Evolutionary conservation across 2,329 filamentous ascomycete genomes (phyloP).

Genomic region (Sclerotinia glacialis): DNA sequence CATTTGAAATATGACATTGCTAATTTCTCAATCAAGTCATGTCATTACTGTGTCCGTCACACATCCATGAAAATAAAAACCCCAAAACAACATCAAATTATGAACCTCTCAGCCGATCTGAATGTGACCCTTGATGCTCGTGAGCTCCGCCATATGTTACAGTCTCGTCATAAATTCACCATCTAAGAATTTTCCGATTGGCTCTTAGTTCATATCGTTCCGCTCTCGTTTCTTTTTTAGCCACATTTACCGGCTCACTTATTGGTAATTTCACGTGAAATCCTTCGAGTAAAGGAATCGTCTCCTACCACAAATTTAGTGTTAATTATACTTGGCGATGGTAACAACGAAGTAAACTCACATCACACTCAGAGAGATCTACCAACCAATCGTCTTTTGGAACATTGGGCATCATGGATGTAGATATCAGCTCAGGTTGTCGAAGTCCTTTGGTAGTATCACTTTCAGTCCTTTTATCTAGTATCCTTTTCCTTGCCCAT

Average conservation of each 20-base stretch:
- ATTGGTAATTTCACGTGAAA: background rate
- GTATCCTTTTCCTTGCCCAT: background rate
- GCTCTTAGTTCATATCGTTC: background rate
- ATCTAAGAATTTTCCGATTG: background rate
- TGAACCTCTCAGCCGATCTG: too few species aligned
- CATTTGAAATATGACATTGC: too few species aligned
- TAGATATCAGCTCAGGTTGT: background rate
- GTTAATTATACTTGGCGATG: background rate
- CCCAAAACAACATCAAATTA: too few species aligned
- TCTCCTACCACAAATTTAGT: background rate
- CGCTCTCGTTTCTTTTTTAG: background rate
- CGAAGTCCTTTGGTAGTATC: background rate
- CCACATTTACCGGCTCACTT: background rate
- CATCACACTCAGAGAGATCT: background rate
- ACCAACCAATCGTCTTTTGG: background rate
- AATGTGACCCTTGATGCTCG: background rate
- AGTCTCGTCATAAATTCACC: background rate
- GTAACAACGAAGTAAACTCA: background rate
- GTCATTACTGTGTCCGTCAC: too few species aligned
- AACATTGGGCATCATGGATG: background rate
- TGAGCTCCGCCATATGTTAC: background rate
- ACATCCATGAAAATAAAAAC: too few species aligned
- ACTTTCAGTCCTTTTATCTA: background rate
- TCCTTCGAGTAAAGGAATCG: too few species aligned
- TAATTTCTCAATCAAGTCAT: too few species aligned